Evolutionary conservation across 805 yeast species (phyloP).

Genomic region (Candida chauliodis): DNA sequence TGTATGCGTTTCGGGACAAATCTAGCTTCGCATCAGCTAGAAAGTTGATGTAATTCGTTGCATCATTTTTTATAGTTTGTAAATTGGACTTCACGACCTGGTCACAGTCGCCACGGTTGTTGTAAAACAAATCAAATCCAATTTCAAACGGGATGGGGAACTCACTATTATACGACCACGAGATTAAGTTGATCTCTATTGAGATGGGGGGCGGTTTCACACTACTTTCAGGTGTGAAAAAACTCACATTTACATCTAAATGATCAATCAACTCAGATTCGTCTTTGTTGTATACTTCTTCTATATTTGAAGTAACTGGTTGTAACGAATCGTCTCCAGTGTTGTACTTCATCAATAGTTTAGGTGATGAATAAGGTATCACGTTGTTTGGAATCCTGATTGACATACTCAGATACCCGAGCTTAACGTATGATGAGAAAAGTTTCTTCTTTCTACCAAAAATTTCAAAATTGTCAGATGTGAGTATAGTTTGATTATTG

Average conservation of each 20-base stretch:
- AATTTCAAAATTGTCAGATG: constrained; percentile 18
- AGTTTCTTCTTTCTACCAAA: constrained; percentile 36
- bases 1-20: constrained; percentile 29
- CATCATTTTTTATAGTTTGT: constrained; percentile 31
- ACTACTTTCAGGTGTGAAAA: constrained; percentile 19
- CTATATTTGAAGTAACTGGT: constrained; percentile 23
- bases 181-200: constrained; percentile 34
- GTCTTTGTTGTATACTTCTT: constrained; percentile 28
- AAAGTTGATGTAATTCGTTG: constrained; percentile 29
- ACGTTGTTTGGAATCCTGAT: constrained; percentile 32
- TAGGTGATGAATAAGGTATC: constrained; percentile 36
- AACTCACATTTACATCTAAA: constrained; percentile 26
- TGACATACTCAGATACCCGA: constrained; percentile 33
- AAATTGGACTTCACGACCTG: constrained; percentile 32
- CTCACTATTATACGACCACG: constrained; percentile 40
- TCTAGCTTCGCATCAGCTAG: constrained; percentile 30
- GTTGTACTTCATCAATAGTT: constrained; percentile 34
- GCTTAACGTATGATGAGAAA: constrained; percentile 27
- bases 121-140: constrained; percentile 41
- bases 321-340: constrained; percentile 17
- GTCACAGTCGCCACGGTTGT: constrained; percentile 16
- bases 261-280: constrained; percentile 18
- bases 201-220: constrained; percentile 31
- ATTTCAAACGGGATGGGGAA: constrained; percentile 38
- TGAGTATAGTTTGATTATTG: constrained; percentile 24